Base-by-base conservation (phyloP, 371 early-diverging fungal genomes). In the Basidiobolus meristosporus region DNA sequence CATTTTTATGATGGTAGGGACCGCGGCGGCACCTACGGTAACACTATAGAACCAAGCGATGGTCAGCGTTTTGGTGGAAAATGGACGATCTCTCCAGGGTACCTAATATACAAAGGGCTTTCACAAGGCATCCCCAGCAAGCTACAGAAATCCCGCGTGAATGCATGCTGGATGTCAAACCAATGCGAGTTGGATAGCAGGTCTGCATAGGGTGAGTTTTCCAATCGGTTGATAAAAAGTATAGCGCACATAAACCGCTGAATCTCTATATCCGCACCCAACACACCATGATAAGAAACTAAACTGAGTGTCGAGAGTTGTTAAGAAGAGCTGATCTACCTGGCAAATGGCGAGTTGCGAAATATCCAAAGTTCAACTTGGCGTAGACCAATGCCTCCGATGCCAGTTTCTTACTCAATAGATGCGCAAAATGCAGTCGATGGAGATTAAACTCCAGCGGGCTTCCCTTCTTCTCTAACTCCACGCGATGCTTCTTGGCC, bases 1-100 rank as follows among this genome's bases (percentile, higher is more conserved):
- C 62, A 92, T 69, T 51, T 93, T 93, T 54, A 82, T 67, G 30
- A 97, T 86, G 0, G 73, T 71, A 1, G 98, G 95, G 39, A 93
- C 62, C 1, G 96, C 90, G 9, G 70, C 69, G 0, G 84, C 79
- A 16, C 98, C 96, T 1, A 90, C 87, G 12, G 64, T 70, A 3
- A 84, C 71, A 48, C 78, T 69, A 10, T 23, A 12, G 28, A 29
- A 7, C 31, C 9, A 14, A 11, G 14, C n/a, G 11, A 16, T 10
- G 26, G 18, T 16, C 4, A 28, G n/a, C 16, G 29, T 35, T 4
- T 20, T n/a, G 22, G 6, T 32, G n/a, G 6, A 33, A 17, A 0
- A 18, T 18, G 7, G 20, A 14, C 26, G 18, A 14, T 38, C 22
- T 17, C 35, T 16, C 29, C 33, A 41, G 3, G 11, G n/a, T 60